Evolutionary conservation across 83 land plant genomes (phyloP), one percentile per base, ranked within the genome.

Genomic region (Thuja plicata): DNA sequence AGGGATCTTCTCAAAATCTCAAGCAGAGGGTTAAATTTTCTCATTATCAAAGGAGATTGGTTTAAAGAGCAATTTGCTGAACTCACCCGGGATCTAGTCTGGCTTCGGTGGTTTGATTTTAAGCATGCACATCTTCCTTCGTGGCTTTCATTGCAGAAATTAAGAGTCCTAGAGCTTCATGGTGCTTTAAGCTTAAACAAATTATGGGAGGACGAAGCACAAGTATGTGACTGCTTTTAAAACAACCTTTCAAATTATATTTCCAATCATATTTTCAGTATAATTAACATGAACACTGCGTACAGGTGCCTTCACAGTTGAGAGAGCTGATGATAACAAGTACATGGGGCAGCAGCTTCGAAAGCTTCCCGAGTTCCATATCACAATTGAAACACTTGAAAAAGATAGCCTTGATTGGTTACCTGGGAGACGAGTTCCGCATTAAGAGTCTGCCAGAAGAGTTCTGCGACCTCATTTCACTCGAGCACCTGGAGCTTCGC

Each of bases 211-310:
- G 12, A 24, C 3, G n/a, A 43, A 7, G 27, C 19, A 1, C 43
- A 40, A 16, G 84, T 80, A 74, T 41, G 84, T 41, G 5, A 79
- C 41, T 6, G 5, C 12, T 41, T 8, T 19, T 19, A 8, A 19
- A 1, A 0, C 0, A 43, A 0, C 5, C 2, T 41, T 13, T 41
- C 27, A 8, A 5, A 21, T 2, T 19, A 19, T 41, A 6, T 1
- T 80, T 41, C 45, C 8, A 6, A 1, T 21, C 17, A 6, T 21
- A 5, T 21, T 40, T 41, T 19, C 16, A 0, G 3, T 81, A 8
- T 17, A 8, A 24, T 24, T 43, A 0, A 41, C 8, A 6, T 37
- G 17, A 3, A 60, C 21, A 37, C 3, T 37, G 24, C 1, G n/a
- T 80, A 3, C 24, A 80, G 84, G 19, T 27, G 5, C 84, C 84